Base-by-base conservation (phyloP, 208 protist species). In the Trypanosoma conorhini region DNA sequence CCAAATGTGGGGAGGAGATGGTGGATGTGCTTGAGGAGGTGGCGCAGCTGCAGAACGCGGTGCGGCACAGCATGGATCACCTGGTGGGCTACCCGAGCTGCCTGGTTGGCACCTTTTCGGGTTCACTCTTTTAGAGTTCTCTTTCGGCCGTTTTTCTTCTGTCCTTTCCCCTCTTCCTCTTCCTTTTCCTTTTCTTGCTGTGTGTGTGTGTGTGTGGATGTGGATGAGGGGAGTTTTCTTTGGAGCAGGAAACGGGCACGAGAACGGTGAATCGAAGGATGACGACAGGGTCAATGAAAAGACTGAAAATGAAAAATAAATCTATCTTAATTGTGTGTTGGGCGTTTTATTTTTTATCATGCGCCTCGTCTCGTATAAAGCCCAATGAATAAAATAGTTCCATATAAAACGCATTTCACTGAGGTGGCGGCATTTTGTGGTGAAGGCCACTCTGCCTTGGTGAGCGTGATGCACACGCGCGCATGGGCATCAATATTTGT, bases 41-140 rank as follows among this genome's bases (percentile, higher is more conserved):
- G 19, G 77, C 87, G 26, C 74, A 86, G 76, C 64, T 75, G 66
- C 86, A 94, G 76, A 89, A 88, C 71, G 63, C 65, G 5, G 58
- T 87, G 60, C 84, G 86, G 24, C 87, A 91, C 74, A 83, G 63
- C 30, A 46, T 94, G 22, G 86, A 92, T 64, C 89, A 94, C 69
- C 77, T 94, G 1, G 75, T 94, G 12, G 82, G 79, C 22, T 92
- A 89, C 72, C 89, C 89, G 13, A 80, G 65, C 22, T 87, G 81
- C 61, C 75, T 94, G 26, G 86, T 80, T 13, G 83, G 82, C 7
- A 78, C 77, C 48, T 89, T 90, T 66, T 83, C 86, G 8, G 85
- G 89, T 19, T 79, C 86, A 12, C 50, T 86, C 46, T 89, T 92
- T 42, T 94, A 81, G 77, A 64, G 35, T 24, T 56, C 54, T 56